phyloP scores from a whole-genome alignment of 2,329 filamentous ascomycete genomes.

The Arthrobotrys entomopaga region DNA sequence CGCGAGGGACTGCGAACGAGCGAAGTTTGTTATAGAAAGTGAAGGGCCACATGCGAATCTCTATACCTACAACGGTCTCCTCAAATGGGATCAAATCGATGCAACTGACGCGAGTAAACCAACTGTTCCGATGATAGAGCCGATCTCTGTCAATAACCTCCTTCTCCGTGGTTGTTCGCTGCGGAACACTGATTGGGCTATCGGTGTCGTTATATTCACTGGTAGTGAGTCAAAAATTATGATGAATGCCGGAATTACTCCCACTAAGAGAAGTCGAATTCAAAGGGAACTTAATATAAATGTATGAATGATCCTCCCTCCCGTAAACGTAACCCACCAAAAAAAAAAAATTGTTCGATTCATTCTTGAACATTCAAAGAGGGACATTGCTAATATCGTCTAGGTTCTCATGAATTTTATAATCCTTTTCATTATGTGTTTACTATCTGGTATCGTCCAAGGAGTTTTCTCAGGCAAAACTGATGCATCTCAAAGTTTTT shows the following conservation, averaged over 20 bases:
- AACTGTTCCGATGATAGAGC: constrained; percentile 83
- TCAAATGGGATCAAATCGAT: constrained; percentile 83
- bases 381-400: constrained; percentile 22
- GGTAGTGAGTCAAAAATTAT: constrained; percentile 98
- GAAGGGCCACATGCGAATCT: constrained; percentile 92
- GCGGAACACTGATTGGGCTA: constrained; percentile 93
- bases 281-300: constrained; percentile 96
- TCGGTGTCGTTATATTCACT: constrained; percentile 92
- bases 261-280: constrained; percentile 90
- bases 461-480: constrained; percentile 81
- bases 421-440: constrained; percentile 87
- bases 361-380: background rate
- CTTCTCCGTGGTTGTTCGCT: constrained; percentile 92
- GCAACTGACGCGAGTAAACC: constrained; percentile 71
- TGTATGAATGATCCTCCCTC: constrained; percentile 65
- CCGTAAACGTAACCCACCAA: background rate
- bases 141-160: constrained; percentile 93
- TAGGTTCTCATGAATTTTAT: constrained; percentile 84
- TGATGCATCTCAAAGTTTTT: constrained; percentile 79
- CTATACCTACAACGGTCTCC: constrained; percentile 91
- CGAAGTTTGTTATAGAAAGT: constrained; percentile 88
- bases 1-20: constrained; percentile 88
- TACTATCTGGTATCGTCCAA: constrained; percentile 84
- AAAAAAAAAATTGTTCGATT: background rate
- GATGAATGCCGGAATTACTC: constrained; percentile 96